Percentiles rank a stretch among this genome's conserved stretches.
Evolutionary conservation across 208 protist species (phyloP).

Genomic region (Blechomonas ayalai): DNA sequence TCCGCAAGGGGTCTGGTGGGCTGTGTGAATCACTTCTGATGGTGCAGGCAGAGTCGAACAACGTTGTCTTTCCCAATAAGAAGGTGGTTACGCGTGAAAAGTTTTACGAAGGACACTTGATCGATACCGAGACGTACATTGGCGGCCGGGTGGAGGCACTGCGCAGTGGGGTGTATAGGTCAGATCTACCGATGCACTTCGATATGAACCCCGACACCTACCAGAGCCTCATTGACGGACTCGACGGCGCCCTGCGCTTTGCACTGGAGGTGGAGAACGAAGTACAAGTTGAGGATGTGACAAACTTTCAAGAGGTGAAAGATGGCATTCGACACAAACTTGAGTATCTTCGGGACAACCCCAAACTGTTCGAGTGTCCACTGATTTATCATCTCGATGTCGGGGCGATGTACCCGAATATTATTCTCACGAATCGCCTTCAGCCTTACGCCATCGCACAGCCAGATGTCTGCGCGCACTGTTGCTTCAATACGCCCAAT

Average conservation of each 20-base stretch:
- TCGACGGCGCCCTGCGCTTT: conserved; percentile 92
- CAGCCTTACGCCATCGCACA: conserved; percentile 96
- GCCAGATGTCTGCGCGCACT: conserved; percentile 94
- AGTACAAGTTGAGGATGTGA: conserved; percentile 84
- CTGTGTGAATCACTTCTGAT: conserved; percentile 99
- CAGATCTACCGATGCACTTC: conserved; percentile 95
- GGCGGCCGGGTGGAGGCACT: conserved; percentile 95
- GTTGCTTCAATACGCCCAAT: conserved; percentile 96
- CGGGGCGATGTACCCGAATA: conserved; percentile 99
- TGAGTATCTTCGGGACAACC: conserved; percentile 75
- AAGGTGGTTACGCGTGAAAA: conserved; percentile 82
- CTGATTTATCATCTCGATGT: conserved; percentile 99
- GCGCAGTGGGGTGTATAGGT: conserved; percentile 95
- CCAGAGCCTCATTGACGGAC: conserved; percentile 90
- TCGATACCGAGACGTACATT: conserved; percentile 99
- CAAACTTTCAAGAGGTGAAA: conserved; percentile 91
- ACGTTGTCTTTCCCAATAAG: conserved; percentile 99
- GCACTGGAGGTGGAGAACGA: conserved; percentile 86
- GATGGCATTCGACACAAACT: conserved; percentile 74
- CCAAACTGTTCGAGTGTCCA: conserved; percentile 79
- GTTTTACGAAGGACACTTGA: conserved; percentile 96
- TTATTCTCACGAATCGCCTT: conserved; percentile 99
- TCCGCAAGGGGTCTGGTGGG: conserved; percentile 98
- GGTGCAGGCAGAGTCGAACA: conserved; percentile 95
- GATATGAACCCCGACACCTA: conserved; percentile 88